Evolutionary conservation across 225 moss, liverwort and hornwort genomes (phyloP).

Genomic region (Pleurozium schreberi): DNA sequence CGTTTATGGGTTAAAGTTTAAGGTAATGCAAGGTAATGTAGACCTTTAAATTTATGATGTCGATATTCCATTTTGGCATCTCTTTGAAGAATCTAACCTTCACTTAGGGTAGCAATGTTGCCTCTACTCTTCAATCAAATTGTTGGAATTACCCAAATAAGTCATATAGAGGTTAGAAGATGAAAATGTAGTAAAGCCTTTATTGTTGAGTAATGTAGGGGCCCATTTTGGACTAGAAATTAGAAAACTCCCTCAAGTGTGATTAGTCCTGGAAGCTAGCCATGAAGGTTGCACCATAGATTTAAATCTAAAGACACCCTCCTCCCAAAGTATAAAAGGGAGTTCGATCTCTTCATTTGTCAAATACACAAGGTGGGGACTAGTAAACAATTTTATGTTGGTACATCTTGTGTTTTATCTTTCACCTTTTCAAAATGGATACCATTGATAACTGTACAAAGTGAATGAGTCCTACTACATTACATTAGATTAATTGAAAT

Average conservation of each 20-base stretch:
- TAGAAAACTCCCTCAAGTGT: too few species aligned
- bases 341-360: background rate
- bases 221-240: too few species aligned
- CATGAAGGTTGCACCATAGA: background rate
- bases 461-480: background rate
- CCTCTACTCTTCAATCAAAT: background rate
- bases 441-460: background rate
- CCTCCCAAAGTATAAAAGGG: accelerated
- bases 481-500: background rate
- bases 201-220: background rate
- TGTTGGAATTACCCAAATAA: too few species aligned
- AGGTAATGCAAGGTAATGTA: accelerated
- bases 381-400: background rate
- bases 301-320: background rate
- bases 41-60: accelerated
- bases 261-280: too few species aligned
- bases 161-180: too few species aligned
- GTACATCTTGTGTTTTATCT: too few species aligned
- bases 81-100: too few species aligned
- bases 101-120: accelerated
- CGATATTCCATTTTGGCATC: background rate
- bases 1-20: too few species aligned
- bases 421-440: background rate
- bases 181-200: background rate
- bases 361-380: accelerated